Percentiles rank a stretch among this genome's conserved stretches.
phyloP scores from a whole-genome alignment of 192 early-diverging fungal species.

The Podila minutissima region DNA sequence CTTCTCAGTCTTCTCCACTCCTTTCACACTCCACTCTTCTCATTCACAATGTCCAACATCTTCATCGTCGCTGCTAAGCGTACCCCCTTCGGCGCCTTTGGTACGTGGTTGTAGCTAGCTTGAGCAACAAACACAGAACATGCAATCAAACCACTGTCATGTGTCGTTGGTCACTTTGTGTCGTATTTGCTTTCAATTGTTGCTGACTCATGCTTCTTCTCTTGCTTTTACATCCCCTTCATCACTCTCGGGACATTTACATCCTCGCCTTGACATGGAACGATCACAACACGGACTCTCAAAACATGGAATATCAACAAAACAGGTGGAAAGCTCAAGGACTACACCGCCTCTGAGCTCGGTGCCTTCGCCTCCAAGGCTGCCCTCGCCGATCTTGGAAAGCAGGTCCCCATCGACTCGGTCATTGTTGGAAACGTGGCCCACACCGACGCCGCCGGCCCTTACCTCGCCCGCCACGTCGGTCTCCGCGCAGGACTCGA shows the following conservation, averaged over 20 bases:
- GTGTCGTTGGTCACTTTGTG: too few relatives aligned
- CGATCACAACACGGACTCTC: neutral
- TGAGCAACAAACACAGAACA: neutral
- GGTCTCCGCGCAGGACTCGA: constrained; percentile 89
- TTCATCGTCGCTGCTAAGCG: constrained; percentile 85
- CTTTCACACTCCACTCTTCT: constrained; percentile 7
- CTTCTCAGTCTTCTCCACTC: constrained; percentile 17
- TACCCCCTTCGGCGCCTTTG: constrained; percentile 93
- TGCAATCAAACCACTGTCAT: too few relatives aligned
- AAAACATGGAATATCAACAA: constrained; percentile 3
- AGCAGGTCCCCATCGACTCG: constrained; percentile 78
- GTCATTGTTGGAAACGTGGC: constrained; percentile 97
- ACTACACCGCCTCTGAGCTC: constrained; percentile 82
- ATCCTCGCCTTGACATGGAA: neutral
- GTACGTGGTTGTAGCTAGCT: constrained; percentile 23
- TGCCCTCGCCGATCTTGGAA: constrained; percentile 80
- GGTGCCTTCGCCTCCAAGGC: constrained; percentile 95
- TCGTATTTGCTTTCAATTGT: too few relatives aligned
- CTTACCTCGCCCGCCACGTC: constrained; percentile 94
- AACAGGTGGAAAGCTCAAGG: constrained; percentile 84
- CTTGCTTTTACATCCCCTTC: neutral
- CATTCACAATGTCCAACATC: constrained; percentile 63
- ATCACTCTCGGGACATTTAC: neutral
- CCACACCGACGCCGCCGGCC: constrained; percentile 83
- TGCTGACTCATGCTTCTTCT: neutral